phyloP scores from a whole-genome alignment of 2,329 filamentous ascomycete genomes.

The Fusarium decemcellulare region DNA sequence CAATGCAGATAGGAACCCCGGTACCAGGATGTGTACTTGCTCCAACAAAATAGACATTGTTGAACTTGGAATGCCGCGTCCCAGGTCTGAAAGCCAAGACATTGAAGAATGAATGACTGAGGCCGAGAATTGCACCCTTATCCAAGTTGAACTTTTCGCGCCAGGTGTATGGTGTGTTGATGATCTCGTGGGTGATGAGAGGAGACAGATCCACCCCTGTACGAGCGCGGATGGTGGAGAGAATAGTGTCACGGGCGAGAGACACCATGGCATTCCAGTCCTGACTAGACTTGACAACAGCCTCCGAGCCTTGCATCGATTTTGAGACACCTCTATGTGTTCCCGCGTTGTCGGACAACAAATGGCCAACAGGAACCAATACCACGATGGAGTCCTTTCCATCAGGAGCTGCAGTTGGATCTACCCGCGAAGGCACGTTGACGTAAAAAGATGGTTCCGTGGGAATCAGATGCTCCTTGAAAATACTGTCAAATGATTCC shows the following conservation, averaged over 20 bases:
- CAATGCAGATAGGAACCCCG: conserved; percentile 80
- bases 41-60: conserved; percentile 78
- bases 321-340: conserved; percentile 32
- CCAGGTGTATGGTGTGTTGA: conserved; percentile 78
- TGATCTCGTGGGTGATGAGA: conserved; percentile 70
- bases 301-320: neutral
- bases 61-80: conserved; percentile 66
- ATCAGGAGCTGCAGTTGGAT: conserved; percentile 75
- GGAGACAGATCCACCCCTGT: conserved; percentile 67
- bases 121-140: conserved; percentile 79
- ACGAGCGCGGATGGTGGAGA: conserved; percentile 71
- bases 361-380: conserved; percentile 80
- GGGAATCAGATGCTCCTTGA: conserved; percentile 77
- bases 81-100: conserved; percentile 76
- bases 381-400: conserved; percentile 77
- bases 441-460: conserved; percentile 81
- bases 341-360: conserved; percentile 50
- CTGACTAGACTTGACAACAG: neutral
- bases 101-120: conserved; percentile 82
- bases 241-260: conserved; percentile 71
- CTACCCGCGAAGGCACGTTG: conserved; percentile 80
- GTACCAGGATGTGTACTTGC: conserved; percentile 84
- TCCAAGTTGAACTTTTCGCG: conserved; percentile 79
- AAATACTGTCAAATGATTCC: conserved; percentile 83
- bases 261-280: conserved; percentile 72